Conservation (phyloP, 345 rosid genomes). For the Eucalyptus lansdowneana region DNA sequence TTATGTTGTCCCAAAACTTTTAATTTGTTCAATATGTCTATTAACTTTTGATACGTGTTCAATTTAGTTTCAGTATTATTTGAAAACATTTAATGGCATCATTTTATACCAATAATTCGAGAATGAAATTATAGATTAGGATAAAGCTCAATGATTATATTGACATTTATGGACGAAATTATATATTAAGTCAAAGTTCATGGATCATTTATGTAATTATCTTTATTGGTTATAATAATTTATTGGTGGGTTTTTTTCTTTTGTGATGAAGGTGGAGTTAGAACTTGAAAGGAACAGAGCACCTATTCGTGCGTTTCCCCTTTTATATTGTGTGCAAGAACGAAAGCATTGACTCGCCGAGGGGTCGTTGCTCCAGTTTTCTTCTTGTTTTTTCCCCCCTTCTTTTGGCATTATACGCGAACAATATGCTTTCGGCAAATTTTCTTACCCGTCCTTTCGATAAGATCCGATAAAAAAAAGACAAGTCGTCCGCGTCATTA, state of each 20-base stretch:
- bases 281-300: background rate
- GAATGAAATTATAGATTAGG: too few relatives aligned
- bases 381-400: background rate
- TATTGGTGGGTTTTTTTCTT: background rate
- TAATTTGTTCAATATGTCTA: fast-evolving
- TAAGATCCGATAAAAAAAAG: background rate
- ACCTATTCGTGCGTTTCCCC: background rate
- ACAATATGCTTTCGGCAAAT: background rate
- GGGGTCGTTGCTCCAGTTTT: background rate
- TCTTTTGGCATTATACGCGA: background rate
- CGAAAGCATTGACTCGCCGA: background rate
- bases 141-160: too few relatives aligned
- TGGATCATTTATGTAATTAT: background rate
- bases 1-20: fast-evolving
- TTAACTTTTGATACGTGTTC: fast-evolving
- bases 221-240: background rate
- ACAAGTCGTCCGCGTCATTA: background rate
- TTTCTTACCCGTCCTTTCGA: background rate
- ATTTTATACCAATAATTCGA: too few relatives aligned
- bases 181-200: fast-evolving
- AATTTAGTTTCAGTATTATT: fast-evolving
- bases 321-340: background rate
- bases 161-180: fast-evolving
- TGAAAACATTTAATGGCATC: too few relatives aligned
- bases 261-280: background rate